Evolutionary conservation across 345 rosid genomes (phyloP).

Genomic region (Leavenworthia alabamica): DNA sequence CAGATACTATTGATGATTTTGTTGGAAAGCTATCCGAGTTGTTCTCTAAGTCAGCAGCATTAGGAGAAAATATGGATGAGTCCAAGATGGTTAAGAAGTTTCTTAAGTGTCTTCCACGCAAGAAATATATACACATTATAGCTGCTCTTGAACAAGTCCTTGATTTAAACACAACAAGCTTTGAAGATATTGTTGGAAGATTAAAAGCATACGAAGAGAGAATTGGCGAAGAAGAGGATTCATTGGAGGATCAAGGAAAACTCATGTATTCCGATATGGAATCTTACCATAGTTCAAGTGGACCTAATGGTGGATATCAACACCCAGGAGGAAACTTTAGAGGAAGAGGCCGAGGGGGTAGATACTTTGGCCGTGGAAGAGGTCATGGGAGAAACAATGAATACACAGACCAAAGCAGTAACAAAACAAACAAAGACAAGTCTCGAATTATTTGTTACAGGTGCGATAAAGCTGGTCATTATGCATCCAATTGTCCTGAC

Average conservation of each 20-base stretch:
- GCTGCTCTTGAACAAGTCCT: not conserved
- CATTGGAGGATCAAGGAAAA: not conserved
- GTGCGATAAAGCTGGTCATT: not conserved
- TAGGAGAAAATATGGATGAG: not conserved
- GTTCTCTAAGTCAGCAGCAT: accelerated
- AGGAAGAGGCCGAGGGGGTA: not conserved
- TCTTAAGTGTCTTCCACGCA: not conserved
- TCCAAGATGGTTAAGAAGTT: not conserved
- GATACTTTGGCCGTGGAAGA: not conserved
- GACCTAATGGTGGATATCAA: not conserved
- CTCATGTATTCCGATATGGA: too few species aligned
- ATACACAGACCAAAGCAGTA: too few species aligned
- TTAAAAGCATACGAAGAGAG: not conserved
- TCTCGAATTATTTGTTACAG: not conserved
- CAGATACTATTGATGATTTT: not conserved
- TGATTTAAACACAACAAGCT: not conserved
- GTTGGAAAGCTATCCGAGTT: not conserved
- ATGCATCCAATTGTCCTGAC: not conserved
- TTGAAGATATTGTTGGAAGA: not conserved
- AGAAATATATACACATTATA: not conserved
- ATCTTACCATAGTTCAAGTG: too few species aligned
- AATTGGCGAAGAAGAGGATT: not conserved
- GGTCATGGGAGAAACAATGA: not conserved
- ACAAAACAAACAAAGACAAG: too few species aligned
- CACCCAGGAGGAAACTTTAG: not conserved